A percentile compares a stretch with the other conserved stretches of the same genome.
These are phyloP conservation scores for Rasamsonia emersonii DNA, from an alignment of 2,329 filamentous ascomycete genomes.

Conservation along the genomic window DNA sequence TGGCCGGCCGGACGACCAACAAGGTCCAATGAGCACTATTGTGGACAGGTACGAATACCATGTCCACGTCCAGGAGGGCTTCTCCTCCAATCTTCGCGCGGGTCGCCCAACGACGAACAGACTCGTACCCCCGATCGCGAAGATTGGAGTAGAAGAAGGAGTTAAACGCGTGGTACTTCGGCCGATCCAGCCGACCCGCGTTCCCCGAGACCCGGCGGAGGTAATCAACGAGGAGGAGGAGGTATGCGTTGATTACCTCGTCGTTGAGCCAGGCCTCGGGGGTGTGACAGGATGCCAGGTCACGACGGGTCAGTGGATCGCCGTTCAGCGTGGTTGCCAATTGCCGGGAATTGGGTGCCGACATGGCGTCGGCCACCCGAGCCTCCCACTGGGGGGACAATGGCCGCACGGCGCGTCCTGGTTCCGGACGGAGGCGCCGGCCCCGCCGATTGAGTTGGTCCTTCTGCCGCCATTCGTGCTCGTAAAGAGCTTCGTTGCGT, in stretches of 20 bases:
- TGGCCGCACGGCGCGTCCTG: constrained; percentile 24
- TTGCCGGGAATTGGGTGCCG: constrained; percentile 14
- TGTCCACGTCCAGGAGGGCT: constrained; percentile 36
- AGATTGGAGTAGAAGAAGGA: constrained; percentile 38
- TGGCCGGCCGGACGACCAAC: constrained; percentile 35
- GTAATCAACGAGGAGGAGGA: constrained; percentile 33
- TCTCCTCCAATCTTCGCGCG: constrained; percentile 41
- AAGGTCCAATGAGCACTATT: constrained; percentile 41
- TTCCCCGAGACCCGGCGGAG: constrained; percentile 25
- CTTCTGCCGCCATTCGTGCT: constrained; percentile 18
- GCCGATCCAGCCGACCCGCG: constrained; percentile 24
- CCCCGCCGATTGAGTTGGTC: constrained; percentile 12
- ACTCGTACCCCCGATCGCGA: constrained; percentile 31
- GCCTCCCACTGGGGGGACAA: constrained; percentile 29
- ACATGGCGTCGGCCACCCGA: constrained; percentile 23
- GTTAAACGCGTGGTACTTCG: constrained; percentile 36
- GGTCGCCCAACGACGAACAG: constrained; percentile 35
- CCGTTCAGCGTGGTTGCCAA: constrained; percentile 25
- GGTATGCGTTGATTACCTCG: constrained; percentile 39
- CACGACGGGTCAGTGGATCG: constrained; percentile 27
- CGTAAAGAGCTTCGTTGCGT: constrained; percentile 18
- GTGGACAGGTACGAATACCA: constrained; percentile 41
- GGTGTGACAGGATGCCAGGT: constrained; percentile 29
- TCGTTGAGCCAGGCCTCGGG: constrained; percentile 37
- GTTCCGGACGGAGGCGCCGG: constrained; percentile 14